phyloP scores from a whole-genome alignment of 2,329 filamentous ascomycete species.

The Monosporascus sp. region DNA sequence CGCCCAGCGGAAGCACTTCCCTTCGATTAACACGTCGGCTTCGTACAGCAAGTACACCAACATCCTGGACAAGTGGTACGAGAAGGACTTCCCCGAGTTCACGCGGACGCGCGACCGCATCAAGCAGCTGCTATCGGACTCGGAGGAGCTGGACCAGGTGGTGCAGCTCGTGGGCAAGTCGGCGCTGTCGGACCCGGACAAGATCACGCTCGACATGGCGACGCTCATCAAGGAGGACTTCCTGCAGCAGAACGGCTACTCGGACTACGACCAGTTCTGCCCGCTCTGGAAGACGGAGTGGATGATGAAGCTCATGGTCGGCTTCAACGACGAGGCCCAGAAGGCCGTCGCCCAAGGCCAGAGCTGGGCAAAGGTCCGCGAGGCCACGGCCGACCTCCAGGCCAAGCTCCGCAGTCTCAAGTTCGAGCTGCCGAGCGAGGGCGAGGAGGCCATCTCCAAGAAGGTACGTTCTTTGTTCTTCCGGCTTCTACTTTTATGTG shows the following conservation, averaged over 20 bases:
- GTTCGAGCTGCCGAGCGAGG: constrained; percentile 88
- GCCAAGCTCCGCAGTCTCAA: constrained; percentile 84
- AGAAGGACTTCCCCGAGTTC: constrained; percentile 91
- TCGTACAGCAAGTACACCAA: constrained; percentile 97
- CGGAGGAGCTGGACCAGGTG: constrained; percentile 96
- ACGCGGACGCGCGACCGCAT: constrained; percentile 88
- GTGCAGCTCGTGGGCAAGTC: constrained; percentile 98
- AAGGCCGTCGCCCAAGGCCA: constrained; percentile 90
- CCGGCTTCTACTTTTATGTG: neutral
- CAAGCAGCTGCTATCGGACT: constrained; percentile 88
- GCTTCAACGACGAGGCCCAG: constrained; percentile 94
- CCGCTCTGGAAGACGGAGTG: constrained; percentile 99
- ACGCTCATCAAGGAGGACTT: constrained; percentile 96
- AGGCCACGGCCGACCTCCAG: constrained; percentile 84
- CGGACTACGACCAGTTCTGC: constrained; percentile 98
- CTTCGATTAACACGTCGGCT: constrained; percentile 89
- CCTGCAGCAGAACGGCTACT: constrained; percentile 98
- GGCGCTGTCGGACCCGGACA: constrained; percentile 90
- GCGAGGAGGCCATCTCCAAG: constrained; percentile 73
- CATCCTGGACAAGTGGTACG: constrained; percentile 87
- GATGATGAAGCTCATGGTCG: constrained; percentile 99
- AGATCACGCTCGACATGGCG: constrained; percentile 94
- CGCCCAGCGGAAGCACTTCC: constrained; percentile 98
- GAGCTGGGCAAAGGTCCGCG: constrained; percentile 87
- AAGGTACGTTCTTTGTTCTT: constrained; percentile 56